Conservation (phyloP, 179 eudicot species). For the Vitellaria paradoxa region DNA sequence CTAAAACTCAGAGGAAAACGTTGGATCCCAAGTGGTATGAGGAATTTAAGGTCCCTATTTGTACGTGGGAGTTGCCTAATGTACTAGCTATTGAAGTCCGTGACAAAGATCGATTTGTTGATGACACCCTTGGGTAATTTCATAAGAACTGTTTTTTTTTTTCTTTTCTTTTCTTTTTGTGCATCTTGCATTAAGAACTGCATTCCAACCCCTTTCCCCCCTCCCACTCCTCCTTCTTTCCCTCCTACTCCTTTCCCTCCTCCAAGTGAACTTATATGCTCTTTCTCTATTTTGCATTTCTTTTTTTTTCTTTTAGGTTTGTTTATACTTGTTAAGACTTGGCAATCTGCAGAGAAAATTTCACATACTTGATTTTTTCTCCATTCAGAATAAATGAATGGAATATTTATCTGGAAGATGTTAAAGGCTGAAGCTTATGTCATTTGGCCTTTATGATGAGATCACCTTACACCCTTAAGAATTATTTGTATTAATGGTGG, state of each 20-base stretch:
- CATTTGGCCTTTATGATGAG: neutral
- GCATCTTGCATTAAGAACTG: too few species aligned
- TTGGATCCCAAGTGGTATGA: conserved; percentile 63
- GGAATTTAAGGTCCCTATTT: conserved; percentile 62
- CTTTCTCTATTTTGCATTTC: neutral
- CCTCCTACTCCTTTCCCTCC: too few species aligned
- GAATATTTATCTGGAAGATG: neutral
- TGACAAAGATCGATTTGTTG: conserved; percentile 61
- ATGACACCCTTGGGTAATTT: conserved; percentile 57
- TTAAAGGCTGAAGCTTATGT: neutral
- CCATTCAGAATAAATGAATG: neutral
- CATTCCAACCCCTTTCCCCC: too few species aligned
- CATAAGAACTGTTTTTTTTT: neutral
- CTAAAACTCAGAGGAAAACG: conserved; percentile 57
- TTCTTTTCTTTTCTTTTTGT: neutral
- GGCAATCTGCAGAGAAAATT: neutral
- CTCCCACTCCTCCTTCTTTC: neutral
- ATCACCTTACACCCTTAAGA: neutral
- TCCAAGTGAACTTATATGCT: neutral
- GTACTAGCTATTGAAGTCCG: conserved; percentile 47
- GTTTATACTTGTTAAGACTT: neutral
- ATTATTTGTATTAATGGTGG: too few species aligned
- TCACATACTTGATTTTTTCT: neutral
- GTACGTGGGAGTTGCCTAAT: conserved; percentile 53
- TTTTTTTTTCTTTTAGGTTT: neutral